phyloP scores from a whole-genome alignment of 2,329 filamentous ascomycete genomes.

The Colletotrichum paranaense region DNA sequence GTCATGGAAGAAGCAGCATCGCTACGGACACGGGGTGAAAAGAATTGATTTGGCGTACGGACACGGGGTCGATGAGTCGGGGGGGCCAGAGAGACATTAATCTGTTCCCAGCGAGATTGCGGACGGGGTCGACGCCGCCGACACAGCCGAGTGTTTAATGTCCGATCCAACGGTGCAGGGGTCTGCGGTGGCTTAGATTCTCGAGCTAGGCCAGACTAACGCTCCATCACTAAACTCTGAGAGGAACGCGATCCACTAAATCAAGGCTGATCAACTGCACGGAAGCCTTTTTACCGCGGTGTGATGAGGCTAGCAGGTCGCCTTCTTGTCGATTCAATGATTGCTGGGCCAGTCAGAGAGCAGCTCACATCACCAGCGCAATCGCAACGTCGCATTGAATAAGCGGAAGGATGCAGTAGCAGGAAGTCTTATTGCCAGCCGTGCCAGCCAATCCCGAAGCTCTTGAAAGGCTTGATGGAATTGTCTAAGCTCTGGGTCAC shows the following conservation, averaged over 20 bases:
- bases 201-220: background rate
- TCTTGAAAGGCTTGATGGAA: background rate
- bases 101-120: constrained; percentile 14
- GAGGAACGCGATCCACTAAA: background rate
- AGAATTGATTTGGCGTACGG: constrained; percentile 6
- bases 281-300: background rate
- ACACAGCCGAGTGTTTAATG: background rate
- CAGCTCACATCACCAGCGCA: background rate
- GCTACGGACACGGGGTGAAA: constrained; percentile 24
- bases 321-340: background rate
- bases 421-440: background rate
- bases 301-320: background rate
- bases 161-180: constrained; percentile 4
- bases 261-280: background rate
- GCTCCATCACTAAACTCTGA: background rate
- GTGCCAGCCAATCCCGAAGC: background rate
- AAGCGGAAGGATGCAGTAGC: background rate
- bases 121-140: constrained; percentile 12
- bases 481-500: background rate
- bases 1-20: background rate
- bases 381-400: background rate
- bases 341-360: background rate
- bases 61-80: constrained; percentile 5
- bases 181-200: constrained; percentile 15
- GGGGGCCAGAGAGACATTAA: background rate